Evolutionary conservation across 176 grass and related monocot species (phyloP).

Genomic region (Carex cristatella): DNA sequence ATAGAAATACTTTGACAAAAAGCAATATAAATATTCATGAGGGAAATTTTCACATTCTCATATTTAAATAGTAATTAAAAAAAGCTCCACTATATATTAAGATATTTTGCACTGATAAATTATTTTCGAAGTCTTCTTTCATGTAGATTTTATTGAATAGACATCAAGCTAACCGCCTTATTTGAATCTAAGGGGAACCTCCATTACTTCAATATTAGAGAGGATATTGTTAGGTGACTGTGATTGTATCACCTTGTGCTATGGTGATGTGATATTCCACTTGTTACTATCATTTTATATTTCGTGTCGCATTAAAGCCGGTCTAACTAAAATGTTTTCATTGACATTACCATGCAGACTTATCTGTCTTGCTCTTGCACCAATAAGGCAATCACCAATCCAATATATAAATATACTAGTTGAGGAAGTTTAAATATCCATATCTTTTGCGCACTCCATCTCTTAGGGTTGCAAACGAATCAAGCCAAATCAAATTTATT

Average conservation of each 20-base stretch:
- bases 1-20: too few relatives aligned
- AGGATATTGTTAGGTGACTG: not conserved
- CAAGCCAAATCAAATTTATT: too few relatives aligned
- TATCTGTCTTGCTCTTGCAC: not conserved
- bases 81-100: not conserved
- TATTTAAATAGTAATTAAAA: not conserved
- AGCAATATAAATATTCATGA: too few relatives aligned
- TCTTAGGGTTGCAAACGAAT: too few relatives aligned
- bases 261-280: slow-evolving; percentile 5
- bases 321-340: slow-evolving; percentile 9
- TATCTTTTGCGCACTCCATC: not conserved
- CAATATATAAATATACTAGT: not conserved
- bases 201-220: not conserved
- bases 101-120: not conserved
- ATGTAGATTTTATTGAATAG: not conserved
- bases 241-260: not conserved
- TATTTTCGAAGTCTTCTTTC: not conserved
- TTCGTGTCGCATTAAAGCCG: not conserved
- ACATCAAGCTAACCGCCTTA: not conserved
- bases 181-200: not conserved
- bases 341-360: not conserved
- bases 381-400: not conserved
- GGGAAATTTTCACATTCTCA: too few relatives aligned
- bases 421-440: slow-evolving; percentile 5
- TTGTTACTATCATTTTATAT: not conserved